Base-by-base conservation (phyloP, 805 yeast species). In the Wickerhamiella bombiphila region DNA sequence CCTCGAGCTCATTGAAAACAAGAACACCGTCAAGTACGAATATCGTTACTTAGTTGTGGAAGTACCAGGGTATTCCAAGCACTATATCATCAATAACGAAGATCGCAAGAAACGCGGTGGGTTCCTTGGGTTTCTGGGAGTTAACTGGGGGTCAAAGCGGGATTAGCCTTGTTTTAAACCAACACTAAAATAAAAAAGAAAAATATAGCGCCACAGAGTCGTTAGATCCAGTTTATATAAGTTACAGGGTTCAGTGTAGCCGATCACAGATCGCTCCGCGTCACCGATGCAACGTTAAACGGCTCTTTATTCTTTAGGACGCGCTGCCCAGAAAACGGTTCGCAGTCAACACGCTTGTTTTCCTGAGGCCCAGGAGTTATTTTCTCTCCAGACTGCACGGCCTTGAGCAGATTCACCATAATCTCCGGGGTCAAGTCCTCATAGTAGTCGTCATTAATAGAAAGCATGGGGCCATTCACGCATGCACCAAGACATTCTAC, bases 401-500 rank as follows among this genome's bases (percentile, higher is more conserved):
- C 73, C 45, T 74, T 68, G 55, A 81, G 68, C 33, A 82, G 57
- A 43, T 68, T 65, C 25, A 70, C 68, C 20, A 79, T 71, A 33
- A 70, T 68, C 45, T 76, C 78, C 18, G 74, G 66, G 25, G 86
- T 77, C 59, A 81, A 68, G 58, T 81, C 94, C 62, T 81, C 94
- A 53, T 68, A 76, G 61, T 65, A 81, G 55, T 78, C 85, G 60
- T 81, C 93, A 58, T 80, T 80, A 37, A 81, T 63, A 43, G 81
- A 93, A 39, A 82, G 65, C 82, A 81, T 81, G 38, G 94, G 94
- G 5, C 80, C 94, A 58, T 81, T 81, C 36, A 81, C 85, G 66
- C 94, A 81, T 3, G 94, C 94, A 41, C 94, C 94, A 36, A 80
- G 70, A 61, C 94, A 81, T 62, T 81, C 94, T 45, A 81, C 93